phyloP scores from a whole-genome alignment of 768 basidiomycete species.

The Mycena pura region DNA sequence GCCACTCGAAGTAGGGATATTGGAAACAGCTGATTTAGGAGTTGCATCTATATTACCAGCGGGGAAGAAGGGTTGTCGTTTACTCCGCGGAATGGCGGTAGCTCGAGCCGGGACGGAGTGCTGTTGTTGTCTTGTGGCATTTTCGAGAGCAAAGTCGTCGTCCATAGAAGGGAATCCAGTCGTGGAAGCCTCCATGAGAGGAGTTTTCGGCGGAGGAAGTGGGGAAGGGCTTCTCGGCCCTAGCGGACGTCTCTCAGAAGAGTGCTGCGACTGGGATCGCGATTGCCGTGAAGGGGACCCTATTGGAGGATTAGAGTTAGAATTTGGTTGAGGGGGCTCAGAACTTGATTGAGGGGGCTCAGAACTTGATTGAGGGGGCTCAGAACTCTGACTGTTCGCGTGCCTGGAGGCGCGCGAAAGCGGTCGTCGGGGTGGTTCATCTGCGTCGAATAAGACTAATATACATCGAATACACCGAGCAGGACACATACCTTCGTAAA shows the following conservation, averaged over 20 bases:
- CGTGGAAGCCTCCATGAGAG: slow-evolving; percentile 34
- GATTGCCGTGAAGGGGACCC: slow-evolving; percentile 45
- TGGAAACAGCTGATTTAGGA: slow-evolving; percentile 48
- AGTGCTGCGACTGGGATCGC: slow-evolving; percentile 53
- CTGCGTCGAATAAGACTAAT: slow-evolving; percentile 40
- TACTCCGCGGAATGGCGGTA: slow-evolving; percentile 72
- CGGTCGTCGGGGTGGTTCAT: slow-evolving; percentile 67
- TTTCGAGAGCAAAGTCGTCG: slow-evolving; percentile 53
- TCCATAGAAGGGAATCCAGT: slow-evolving; percentile 51
- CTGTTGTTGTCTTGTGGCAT: slow-evolving; percentile 31
- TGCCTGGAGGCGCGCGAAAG: slow-evolving; percentile 60
- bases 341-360: too few species aligned
- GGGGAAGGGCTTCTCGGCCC: slow-evolving; percentile 84
- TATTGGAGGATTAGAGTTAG: slow-evolving; percentile 44
- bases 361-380: slow-evolving; percentile 56
- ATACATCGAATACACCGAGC: slow-evolving; percentile 5
- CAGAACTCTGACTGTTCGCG: slow-evolving; percentile 45
- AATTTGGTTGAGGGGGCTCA: slow-evolving; percentile 55
- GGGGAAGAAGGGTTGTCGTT: slow-evolving; percentile 69
- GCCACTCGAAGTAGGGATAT: slow-evolving; percentile 45
- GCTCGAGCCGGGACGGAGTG: slow-evolving; percentile 37
- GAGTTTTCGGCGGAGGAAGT: slow-evolving; percentile 56
- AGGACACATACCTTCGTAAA: slow-evolving; percentile 74
- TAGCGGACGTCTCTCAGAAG: slow-evolving; percentile 65
- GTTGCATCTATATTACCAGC: slow-evolving; percentile 59